Base-by-base conservation (phyloP, 2,329 filamentous ascomycete genomes). In the Alternaria conjuncta region DNA sequence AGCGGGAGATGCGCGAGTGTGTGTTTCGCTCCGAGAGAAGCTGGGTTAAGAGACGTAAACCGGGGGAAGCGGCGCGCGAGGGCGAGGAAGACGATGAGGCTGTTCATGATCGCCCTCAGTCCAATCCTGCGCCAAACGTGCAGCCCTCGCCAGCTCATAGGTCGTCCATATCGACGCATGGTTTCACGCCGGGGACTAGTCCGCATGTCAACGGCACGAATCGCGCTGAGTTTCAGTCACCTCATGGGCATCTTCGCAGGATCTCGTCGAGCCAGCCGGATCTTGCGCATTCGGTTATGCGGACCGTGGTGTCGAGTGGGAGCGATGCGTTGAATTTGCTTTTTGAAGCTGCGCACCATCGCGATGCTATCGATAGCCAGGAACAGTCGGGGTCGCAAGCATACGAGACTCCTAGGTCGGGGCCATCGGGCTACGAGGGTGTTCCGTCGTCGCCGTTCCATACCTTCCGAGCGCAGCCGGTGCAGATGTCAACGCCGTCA, bases 291-390 rank as follows among this genome's bases (percentile, higher is more conserved):
- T 81, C 80, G 0, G 80, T 85, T 20, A 82, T 85, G 74, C 75
- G 82, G 50, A 84, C 81, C 0, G 83, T 86, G 9, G 85, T 87
- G 4, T 84, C 84, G 0, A 86, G 83, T 61, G 84, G 84, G 11
- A 86, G 85, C 55, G 85, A 86, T 76, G 85, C 85, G 6, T 69
- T 86, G 36, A 85, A 84, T 53, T 77, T 87, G 18, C 76, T 87
- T 2, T 86, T 86, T 59, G 84, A 86, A 59, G 84, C 85, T 23
- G 84, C 83, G 21, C 67, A 78, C 44, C 78, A 80, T 47, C 72
- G 73, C 69, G 77, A 79, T 71, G 77, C 75, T 41, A 74, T 78
- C 32, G 78, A 79, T 30, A 71, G 71, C 30, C 74, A 75, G 51
- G 74, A 77, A 28, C 68, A 74, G 41, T 63, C 69, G 5, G 71